Evolutionary conservation across 768 basidiomycete genomes (phyloP), one percentile per base, ranked within the genome.

Genomic region (Suillus hirtellus): DNA sequence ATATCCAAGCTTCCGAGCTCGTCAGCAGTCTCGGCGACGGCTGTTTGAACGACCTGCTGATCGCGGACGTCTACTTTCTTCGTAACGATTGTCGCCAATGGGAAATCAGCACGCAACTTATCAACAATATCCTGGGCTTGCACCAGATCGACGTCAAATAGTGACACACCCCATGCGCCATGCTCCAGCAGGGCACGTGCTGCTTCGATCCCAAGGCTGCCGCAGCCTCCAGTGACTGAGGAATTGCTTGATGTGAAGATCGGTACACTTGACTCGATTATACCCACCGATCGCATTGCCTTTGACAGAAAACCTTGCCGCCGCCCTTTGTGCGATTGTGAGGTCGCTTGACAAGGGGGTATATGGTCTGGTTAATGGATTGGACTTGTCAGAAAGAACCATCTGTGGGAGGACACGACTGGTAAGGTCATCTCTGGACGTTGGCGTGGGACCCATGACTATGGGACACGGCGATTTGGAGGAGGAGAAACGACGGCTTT

Each of bases 151-250:
- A 74, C 34, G 24, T 76, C 73, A 63, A 73, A 71, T 40, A 76
- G 62, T 19, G 71, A 69, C 49, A 75, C 42, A 2, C 67, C 67
- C 10, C 64, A 71, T n/a, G 73, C 73, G 14, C 80, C 81, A 50
- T 82, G 81, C 60, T 81, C 81, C 9, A 82, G 74, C 14, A 82
- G 70, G 5, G 76, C 78, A n/a, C 76, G 77, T 7, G 72, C 74
- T 14, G 73, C 73, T 63, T 72, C 76, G 12, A 81, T 59, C 7
- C 76, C 80, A 12, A 81, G 73, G 59, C 70, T 66, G 0, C 81
- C 80, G 35, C 79, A 77, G 27, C 82, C 81, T 7, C 79, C 80
- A 2, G 80, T 82, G 21, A 81, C 81, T 82, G 49, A 6, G 6
- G 24, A 44, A 40, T 52, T 21, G 58, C n/a, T 47, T 17, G 2